Conservation (phyloP, 2,329 filamentous ascomycete species). For the Calonectria henricotiae region DNA sequence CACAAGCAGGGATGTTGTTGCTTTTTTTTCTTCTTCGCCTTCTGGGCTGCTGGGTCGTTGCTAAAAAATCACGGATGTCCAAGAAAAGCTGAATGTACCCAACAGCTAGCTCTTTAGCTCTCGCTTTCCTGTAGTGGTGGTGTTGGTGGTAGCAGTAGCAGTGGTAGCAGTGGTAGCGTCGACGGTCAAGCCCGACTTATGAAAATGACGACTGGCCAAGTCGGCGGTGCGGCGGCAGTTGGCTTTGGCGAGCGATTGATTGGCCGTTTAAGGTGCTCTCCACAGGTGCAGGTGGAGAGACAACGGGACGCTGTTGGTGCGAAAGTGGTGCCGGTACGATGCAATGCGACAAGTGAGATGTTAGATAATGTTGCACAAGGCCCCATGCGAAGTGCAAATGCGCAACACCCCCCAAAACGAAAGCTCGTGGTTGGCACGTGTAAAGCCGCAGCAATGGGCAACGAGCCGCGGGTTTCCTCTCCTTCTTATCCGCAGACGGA, state of each 20-base stretch:
- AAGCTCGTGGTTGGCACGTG: constrained; percentile 34
- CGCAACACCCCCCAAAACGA: constrained; percentile 10
- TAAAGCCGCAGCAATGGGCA: constrained; percentile 9
- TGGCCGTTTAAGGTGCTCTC: constrained; percentile 15
- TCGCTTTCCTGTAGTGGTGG: background rate
- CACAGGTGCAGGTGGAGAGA: constrained; percentile 23
- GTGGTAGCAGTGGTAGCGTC: background rate
- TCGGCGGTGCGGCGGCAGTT: constrained; percentile 5
- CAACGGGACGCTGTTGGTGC: constrained; percentile 21
- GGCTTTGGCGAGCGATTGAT: constrained; percentile 17
- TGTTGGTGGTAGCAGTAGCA: background rate
- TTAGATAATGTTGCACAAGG: constrained; percentile 32
- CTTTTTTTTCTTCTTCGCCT: constrained; percentile 18
- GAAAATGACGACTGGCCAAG: constrained; percentile 21
- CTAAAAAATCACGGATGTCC: constrained; percentile 11
- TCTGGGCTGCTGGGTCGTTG: background rate
- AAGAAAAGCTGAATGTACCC: background rate
- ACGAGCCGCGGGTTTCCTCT: constrained; percentile 29
- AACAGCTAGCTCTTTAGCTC: constrained; percentile 11
- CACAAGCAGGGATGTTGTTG: constrained; percentile 38
- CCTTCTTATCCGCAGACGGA: constrained; percentile 11
- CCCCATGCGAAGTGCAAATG: constrained; percentile 2
- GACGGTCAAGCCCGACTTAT: constrained; percentile 17
- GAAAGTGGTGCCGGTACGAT: constrained; percentile 29
- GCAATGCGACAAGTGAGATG: constrained; percentile 29